Base-by-base conservation (phyloP, 2,329 filamentous ascomycete species). In the Nemania serpens region DNA sequence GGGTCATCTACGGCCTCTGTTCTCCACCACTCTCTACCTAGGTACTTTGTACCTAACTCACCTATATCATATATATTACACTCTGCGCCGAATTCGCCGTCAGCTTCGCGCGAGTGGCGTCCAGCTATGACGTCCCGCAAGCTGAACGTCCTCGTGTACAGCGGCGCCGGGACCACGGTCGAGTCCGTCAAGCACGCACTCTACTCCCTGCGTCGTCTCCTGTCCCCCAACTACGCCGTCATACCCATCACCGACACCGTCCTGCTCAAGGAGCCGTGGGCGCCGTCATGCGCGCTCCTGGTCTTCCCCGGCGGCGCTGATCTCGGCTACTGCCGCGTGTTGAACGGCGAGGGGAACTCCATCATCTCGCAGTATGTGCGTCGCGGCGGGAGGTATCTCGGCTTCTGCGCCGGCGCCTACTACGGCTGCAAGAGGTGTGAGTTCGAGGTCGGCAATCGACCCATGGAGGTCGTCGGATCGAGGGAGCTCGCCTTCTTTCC, bases 281-380 rank as follows among this genome's bases (percentile, higher is more conserved):
- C 87, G 1, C 80, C 89, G 2, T 90, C 91, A 2, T 98, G 94
- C 74, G 92, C 93, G 0, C 83, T 98, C 10, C 84, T 99, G 6
- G 93, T 98, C 2, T 87, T 99, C 54, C 95, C 95, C 1, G 95
- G 95, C 20, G 95, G 95, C 34, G 94, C 91, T n/a, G 95, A 99
- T 73, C 82, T 96, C 53, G 91, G 90, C 51, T 99, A 97, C 76
- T 96, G 93, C 75, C 88, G 90, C 29, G 88, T 87, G 2, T 83
- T 99, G 65, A 95, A 98, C 74, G 95, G 95, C 37, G 82, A 87
- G 54, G 95, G 94, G 1, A 99, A 98, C 75, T 84, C 89, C 37
- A 84, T 86, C 66, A 97, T 99, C 74, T 81, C 83, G 57, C 89
- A 94, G 67, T 99, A 90, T 71, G 91, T 99, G 51, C 90, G 92